A percentile compares a stretch with the other conserved stretches of the same genome.
phyloP scores from a whole-genome alignment of 1,139 yeast species.

The Geotrichum bryndzae region DNA sequence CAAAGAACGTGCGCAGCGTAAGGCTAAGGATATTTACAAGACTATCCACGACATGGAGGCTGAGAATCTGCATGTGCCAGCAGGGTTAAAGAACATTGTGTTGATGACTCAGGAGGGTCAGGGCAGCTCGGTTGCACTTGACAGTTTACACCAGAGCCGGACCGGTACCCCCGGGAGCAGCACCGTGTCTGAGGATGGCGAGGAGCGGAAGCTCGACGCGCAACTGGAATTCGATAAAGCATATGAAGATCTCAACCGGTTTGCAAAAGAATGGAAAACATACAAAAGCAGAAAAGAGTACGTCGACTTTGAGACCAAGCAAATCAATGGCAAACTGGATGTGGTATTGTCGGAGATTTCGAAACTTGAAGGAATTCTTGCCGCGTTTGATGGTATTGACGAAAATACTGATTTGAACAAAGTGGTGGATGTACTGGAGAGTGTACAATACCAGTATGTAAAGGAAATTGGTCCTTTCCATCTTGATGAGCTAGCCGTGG shows the following conservation, averaged over 20 bases:
- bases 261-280: conserved; percentile 28
- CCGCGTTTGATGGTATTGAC: conserved; percentile 24
- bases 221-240: conserved; percentile 25
- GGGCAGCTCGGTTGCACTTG: conserved; percentile 8
- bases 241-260: conserved; percentile 27
- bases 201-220: background rate
- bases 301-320: conserved; percentile 23
- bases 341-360: conserved; percentile 19
- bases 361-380: conserved; percentile 16
- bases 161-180: background rate
- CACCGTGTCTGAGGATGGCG: background rate
- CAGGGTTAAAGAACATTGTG: conserved; percentile 30
- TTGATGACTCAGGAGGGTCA: conserved; percentile 28
- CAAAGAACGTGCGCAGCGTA: conserved; percentile 22
- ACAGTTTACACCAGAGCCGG: background rate
- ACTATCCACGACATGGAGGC: conserved; percentile 39
- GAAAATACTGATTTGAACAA: background rate
- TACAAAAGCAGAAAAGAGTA: conserved; percentile 26
- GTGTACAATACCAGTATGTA: conserved; percentile 26
- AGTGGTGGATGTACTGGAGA: conserved; percentile 22
- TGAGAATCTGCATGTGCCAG: conserved; percentile 38
- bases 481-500: conserved; percentile 31
- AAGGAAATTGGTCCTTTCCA: conserved; percentile 21
- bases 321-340: conserved; percentile 24
- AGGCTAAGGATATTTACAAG: conserved; percentile 32